phyloP scores from a whole-genome alignment of 306 rosid genomes.

The Malus orientalis region DNA sequence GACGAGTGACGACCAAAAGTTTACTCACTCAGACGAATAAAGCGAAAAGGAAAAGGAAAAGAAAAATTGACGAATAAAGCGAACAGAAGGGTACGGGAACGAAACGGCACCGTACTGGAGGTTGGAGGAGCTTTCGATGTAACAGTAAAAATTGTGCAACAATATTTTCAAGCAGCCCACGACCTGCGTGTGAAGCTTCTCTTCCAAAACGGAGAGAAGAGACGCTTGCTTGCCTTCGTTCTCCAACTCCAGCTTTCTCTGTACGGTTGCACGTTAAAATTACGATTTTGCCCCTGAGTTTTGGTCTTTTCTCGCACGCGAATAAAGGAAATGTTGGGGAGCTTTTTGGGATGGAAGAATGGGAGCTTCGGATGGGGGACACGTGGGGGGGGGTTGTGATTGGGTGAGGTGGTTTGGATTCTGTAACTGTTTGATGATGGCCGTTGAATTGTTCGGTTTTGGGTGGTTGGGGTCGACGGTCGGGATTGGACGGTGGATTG shows the following conservation, averaged over 20 bases:
- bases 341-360: too few species aligned
- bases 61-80: background rate
- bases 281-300: constrained; percentile 16
- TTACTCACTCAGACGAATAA: constrained; percentile 15
- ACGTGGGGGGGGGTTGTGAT: constrained; percentile 2
- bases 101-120: background rate
- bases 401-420: background rate
- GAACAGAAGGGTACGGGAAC: background rate
- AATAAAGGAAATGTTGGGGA: background rate
- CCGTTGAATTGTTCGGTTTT: background rate
- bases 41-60: background rate
- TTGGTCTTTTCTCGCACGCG: constrained; percentile 24
- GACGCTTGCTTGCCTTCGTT: background rate
- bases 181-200: constrained; percentile 16
- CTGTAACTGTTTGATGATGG: background rate
- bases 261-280: background rate
- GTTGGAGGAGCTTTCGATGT: background rate
- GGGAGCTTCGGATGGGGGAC: background rate
- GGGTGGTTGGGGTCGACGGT: background rate
- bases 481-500: constrained; percentile 5
- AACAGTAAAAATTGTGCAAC: constrained; percentile 34
- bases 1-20: constrained; percentile 9
- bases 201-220: background rate
- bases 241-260: background rate
- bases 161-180: constrained; percentile 15